Conservation (phyloP, 2,329 filamentous ascomycete species). For the Xylaria sp. region DNA sequence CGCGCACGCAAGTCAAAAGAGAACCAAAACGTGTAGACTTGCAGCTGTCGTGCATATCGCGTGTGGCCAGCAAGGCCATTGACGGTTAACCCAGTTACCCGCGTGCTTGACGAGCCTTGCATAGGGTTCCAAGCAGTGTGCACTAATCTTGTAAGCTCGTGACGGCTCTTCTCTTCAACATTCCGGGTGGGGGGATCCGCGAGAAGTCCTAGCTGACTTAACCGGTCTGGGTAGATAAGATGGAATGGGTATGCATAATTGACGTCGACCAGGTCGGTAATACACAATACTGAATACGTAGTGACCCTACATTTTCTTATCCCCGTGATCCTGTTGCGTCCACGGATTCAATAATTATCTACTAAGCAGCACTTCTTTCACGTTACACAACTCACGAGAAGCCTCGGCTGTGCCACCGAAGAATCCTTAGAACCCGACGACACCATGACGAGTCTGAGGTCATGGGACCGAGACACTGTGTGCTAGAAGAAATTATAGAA, state of each 20-base stretch:
- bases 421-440: neutral
- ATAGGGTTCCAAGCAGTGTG: conserved; percentile 6
- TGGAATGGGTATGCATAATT: neutral
- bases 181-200: conserved; percentile 30
- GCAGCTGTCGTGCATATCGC: conserved; percentile 28
- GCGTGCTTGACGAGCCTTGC: conserved; percentile 31
- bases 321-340: conserved; percentile 21
- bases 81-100: neutral
- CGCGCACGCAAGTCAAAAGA: conserved; percentile 13
- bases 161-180: conserved; percentile 21
- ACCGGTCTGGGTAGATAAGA: neutral
- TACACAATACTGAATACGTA: neutral
- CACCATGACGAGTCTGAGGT: neutral
- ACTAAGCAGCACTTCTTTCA: neutral
- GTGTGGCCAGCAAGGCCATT: conserved; percentile 21
- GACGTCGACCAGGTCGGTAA: neutral
- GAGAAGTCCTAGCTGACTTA: conserved; percentile 20
- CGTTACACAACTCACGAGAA: conserved; percentile 23
- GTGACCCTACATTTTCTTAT: neutral
- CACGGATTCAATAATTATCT: conserved; percentile 1
- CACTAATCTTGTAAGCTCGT: conserved; percentile 22
- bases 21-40: conserved; percentile 22
- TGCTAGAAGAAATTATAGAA: neutral
- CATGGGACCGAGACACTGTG: neutral
- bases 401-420: conserved; percentile 21